phyloP scores from a whole-genome alignment of 2,329 filamentous ascomycete genomes.

The Exophiala alcalophila region DNA sequence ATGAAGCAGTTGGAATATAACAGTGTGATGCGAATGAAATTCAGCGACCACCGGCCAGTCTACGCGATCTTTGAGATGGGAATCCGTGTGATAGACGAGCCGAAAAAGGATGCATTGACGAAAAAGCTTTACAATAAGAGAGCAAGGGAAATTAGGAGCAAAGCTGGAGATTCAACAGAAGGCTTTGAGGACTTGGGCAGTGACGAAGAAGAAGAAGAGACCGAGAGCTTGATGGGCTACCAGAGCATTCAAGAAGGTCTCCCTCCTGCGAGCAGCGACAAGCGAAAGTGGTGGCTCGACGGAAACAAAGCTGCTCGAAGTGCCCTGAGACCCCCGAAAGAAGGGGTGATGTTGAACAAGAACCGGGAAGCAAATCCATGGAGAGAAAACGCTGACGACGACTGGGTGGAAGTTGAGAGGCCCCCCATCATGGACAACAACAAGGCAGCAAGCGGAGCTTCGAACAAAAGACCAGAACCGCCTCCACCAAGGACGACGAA shows the following conservation, averaged over 20 bases:
- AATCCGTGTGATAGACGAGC: conserved; percentile 77
- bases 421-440: conserved; percentile 19
- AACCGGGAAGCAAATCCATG: conserved; percentile 80
- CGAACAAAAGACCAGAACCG: conserved; percentile 31
- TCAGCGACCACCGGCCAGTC: conserved; percentile 95
- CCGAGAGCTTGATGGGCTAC: conserved; percentile 78
- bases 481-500: conserved; percentile 23
- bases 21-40: conserved; percentile 75
- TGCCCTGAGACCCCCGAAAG: conserved; percentile 62
- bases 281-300: conserved; percentile 64
- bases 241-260: conserved; percentile 77
- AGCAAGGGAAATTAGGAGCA: conserved; percentile 58
- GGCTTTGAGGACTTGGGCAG: conserved; percentile 54
- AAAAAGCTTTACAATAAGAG: conserved; percentile 69
- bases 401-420: conserved; percentile 64
- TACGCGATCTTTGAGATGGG: conserved; percentile 84
- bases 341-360: conserved; percentile 66
- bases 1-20: conserved; percentile 81
- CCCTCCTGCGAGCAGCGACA: conserved; percentile 61
- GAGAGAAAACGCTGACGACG: conserved; percentile 60
- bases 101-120: conserved; percentile 67
- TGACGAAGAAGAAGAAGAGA: conserved; percentile 37
- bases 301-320: conserved; percentile 69
- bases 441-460: conserved; percentile 26
- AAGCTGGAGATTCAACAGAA: conserved; percentile 57